phyloP scores from a whole-genome alignment of 1,284 basidiomycete genomes.

The Austroboletus niveus region DNA sequence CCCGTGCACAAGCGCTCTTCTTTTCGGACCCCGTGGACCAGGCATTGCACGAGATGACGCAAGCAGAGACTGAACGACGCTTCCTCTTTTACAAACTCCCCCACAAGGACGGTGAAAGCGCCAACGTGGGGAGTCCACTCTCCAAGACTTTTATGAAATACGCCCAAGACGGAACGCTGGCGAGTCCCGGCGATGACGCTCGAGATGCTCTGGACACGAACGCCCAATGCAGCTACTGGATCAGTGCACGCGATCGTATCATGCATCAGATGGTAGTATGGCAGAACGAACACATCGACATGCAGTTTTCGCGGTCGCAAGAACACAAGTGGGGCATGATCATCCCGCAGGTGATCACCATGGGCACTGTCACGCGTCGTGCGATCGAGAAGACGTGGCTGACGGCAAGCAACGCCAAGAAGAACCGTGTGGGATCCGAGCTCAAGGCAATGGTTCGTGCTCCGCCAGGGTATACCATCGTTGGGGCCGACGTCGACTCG shows the following conservation, averaged over 20 bases:
- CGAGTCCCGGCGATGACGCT: conserved; percentile 77
- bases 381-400: conserved; percentile 99
- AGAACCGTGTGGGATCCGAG: conserved; percentile 94
- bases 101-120: conserved; percentile 92
- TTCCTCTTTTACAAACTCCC: conserved; percentile 89
- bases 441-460: conserved; percentile 97
- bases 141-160: conserved; percentile 88
- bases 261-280: conserved; percentile 94
- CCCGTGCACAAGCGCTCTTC: conserved; percentile 37
- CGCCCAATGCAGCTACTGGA: conserved; percentile 97
- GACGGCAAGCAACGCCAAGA: conserved; percentile 97
- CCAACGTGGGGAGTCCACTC: conserved; percentile 93
- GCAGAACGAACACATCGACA: conserved; percentile 51
- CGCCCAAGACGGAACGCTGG: conserved; percentile 83
- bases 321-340: conserved; percentile 86
- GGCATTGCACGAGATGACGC: conserved; percentile 43
- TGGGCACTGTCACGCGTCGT: conserved; percentile 97
- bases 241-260: conserved; percentile 90
- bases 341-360: conserved; percentile 93
- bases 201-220: conserved; percentile 89
- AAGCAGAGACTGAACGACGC: conserved; percentile 36
- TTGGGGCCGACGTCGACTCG: conserved; percentile 98
- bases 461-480: conserved; percentile 90
- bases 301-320: conserved; percentile 43
- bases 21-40: conserved; percentile 77